Evolutionary conservation across 2,329 filamentous ascomycete genomes (phyloP), one percentile per base, ranked within the genome.

Genomic region (Hypoxylon sp.): DNA sequence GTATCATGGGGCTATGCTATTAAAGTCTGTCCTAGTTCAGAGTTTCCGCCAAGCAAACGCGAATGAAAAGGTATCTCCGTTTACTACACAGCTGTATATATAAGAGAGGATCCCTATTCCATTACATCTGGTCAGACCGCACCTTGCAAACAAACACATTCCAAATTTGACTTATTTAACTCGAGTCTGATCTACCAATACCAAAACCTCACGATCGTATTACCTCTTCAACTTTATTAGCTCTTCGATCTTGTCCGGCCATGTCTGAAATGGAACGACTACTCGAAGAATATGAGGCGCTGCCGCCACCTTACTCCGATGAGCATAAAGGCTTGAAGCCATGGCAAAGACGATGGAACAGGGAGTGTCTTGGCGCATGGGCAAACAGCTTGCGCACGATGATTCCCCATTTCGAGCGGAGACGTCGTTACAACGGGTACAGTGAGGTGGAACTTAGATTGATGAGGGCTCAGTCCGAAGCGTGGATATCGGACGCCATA

Each of bases 261-360:
- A 42, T 42, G 37, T 19, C 37, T 42, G 15, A n/a, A 17, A 42
- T 19, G 3, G 37, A 42, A 17, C 37, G 15, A 2, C n/a, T 42
- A n/a, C n/a, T 42, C 11, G 37, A 42, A 17, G 37, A 3, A n/a
- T 42, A 42, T 17, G 15, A 42, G 37, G 3, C 2, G 15, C 15
- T 7, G 7, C 37, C 37, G 7, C 37, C 37, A 42, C 37, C 37
- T 7, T 42, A 42, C 15, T 42, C 37, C 15, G 6, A 3, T 42
- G 37, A 8, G 35, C 35, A 13, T n/a, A 1, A 37, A 42, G 17
- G 6, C 2, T 6, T 42, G 6, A 42, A 42, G n/a, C n/a, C 37
- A 13, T 42, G 37, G 37, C 37, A 42, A 42, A 42, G n/a, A 17
- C 37, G 37, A 42, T 42, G 37, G 37, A 42, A 42, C n/a, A 42